Evolutionary conservation across 352 stramenopile species (phyloP), one percentile per base, ranked within the genome.

Genomic region (Phytopythium oedochilum): DNA sequence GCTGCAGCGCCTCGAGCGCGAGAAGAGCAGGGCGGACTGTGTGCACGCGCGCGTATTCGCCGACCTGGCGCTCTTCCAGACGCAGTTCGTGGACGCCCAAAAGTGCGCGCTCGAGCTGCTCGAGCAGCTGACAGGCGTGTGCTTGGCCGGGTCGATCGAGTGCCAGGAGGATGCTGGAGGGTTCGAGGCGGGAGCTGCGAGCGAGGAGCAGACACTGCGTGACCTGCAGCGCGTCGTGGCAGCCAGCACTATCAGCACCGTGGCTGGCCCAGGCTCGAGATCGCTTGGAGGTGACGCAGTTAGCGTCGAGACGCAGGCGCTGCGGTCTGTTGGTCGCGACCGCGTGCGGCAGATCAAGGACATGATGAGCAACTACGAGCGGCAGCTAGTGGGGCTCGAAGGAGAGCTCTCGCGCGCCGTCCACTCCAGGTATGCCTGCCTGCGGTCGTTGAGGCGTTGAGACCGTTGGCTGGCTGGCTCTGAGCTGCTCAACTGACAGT

Each of bases 41-140:
- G 70, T 87, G 20, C 74, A 87, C 48, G 61, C 68, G 40, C 64
- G 67, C 14, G 64, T 83, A 2, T 85, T 85, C 46, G 55, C 62
- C 3, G 74, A 89, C 47, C 63, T 89, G 4, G 72, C 84, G 28
- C 52, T 50, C 25, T 84, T 74, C 63, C 76, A 81, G 22, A 59
- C 66, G 38, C 67, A 86, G 56, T 77, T 73, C 44, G 57, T 82
- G 12, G 70, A 86, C 28, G 63, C 64, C 4, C 78, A 87, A 20
- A 63, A 81, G 17, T 69, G 69, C 52, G 71, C 85, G 25, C 70
- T 87, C 28, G 67, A 75, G 25, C 36, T 86, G 5, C 48, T 87
- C 7, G 74, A 87, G 55, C 39, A 64, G 18, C 64, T 86, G 51
- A 86, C 78, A 0, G 35, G 40, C 0, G 28, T 87, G 17, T 74